Evolutionary conservation across 192 early-diverging fungal genomes (phyloP).

Genomic region (Linnemannia exigua): DNA sequence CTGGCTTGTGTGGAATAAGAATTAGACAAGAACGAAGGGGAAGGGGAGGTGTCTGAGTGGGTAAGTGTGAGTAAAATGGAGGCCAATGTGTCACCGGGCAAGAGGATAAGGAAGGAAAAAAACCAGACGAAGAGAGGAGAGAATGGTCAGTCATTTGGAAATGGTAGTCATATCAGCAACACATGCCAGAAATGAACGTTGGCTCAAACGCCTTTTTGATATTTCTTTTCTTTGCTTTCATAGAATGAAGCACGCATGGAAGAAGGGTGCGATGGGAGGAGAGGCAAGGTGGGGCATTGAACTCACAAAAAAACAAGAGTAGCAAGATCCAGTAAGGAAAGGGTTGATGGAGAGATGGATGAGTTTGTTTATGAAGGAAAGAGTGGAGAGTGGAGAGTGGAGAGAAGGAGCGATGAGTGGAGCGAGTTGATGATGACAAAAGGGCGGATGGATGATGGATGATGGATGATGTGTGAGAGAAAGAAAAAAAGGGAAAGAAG

Average conservation of each 20-base stretch:
- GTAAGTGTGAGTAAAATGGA: neutral
- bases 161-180: neutral
- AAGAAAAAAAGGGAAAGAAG: neutral
- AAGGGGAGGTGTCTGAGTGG: neutral
- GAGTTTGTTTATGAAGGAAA: neutral
- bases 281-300: neutral
- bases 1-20: neutral
- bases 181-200: neutral
- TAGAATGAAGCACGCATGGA: neutral
- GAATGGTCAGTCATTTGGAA: neutral
- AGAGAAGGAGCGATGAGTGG: neutral
- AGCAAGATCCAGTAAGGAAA: neutral
- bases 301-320: neutral
- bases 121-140: neutral
- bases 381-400: slow-evolving; percentile 10
- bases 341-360: neutral
- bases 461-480: neutral
- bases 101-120: neutral
- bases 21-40: neutral
- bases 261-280: neutral
- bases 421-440: neutral
- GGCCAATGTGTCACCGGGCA: neutral
- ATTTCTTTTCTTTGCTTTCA: neutral
- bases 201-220: no score
- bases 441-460: neutral